Percentiles rank a stretch among this genome's conserved stretches.
These are phyloP conservation scores for Penicillium pancosmium DNA, from an alignment of 495 filamentous ascomycete genomes.

Conservation along the genomic window DNA sequence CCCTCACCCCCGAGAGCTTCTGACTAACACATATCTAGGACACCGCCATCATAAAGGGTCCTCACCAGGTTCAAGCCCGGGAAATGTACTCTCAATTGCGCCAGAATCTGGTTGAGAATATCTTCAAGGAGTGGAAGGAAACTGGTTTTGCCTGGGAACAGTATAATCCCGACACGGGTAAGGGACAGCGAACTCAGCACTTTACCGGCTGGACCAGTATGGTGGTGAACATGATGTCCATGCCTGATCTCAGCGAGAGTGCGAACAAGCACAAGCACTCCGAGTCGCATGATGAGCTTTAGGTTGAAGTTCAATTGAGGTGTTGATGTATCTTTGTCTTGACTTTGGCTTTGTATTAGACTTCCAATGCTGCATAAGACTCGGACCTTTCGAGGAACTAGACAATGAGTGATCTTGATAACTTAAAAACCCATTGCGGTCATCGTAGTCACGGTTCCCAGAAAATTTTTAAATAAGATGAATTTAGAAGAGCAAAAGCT, in stretches of 20 bases:
- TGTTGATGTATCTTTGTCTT: constrained; percentile 19
- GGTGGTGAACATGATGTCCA: constrained; percentile 96
- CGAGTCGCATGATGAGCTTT: constrained; percentile 46
- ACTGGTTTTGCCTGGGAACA: constrained; percentile 99
- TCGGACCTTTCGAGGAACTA: too few relatives aligned
- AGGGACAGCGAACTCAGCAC: constrained; percentile 93
- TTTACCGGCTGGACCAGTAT: constrained; percentile 98
- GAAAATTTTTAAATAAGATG: too few relatives aligned
- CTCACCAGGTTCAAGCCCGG: constrained; percentile 69
- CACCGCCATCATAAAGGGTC: constrained; percentile 55
- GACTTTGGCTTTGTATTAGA: background rate
- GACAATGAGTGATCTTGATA: too few relatives aligned
- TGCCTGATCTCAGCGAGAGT: constrained; percentile 61
- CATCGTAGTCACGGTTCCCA: too few relatives aligned
- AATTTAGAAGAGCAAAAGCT: too few relatives aligned
- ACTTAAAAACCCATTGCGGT: too few relatives aligned
- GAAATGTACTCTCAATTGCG: constrained; percentile 76
- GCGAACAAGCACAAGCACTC: constrained; percentile 19
- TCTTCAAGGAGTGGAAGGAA: constrained; percentile 82
- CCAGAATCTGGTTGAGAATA: constrained; percentile 83
- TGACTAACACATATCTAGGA: constrained; percentile 27
- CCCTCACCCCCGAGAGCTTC: too few relatives aligned
- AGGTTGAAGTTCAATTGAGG: constrained; percentile 13
- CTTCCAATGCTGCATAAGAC: background rate
- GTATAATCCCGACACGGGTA: constrained; percentile 91